Evolutionary conservation across 345 rosid genomes (phyloP).

Genomic region (Heritiera littoralis): DNA sequence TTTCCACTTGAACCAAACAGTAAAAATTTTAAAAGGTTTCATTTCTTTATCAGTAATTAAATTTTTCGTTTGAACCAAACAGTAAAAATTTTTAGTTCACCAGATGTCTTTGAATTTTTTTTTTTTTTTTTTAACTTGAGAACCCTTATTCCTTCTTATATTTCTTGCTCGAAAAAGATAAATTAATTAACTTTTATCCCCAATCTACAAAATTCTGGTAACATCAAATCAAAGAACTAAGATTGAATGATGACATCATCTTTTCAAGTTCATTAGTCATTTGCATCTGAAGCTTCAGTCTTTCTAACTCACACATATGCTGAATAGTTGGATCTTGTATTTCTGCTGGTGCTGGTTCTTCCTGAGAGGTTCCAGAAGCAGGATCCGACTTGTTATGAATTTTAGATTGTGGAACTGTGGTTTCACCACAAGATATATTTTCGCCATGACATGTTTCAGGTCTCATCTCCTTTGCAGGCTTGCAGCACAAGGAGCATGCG

Average conservation of each 20-base stretch:
- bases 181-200: too few species aligned
- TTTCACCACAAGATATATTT: conserved; percentile 1
- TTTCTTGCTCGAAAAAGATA: background rate
- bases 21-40: too few species aligned
- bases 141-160: too few species aligned
- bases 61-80: too few species aligned
- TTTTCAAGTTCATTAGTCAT: conserved; percentile 39
- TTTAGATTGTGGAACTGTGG: conserved; percentile 1
- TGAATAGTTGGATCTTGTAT: conserved; percentile 35
- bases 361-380: conserved; percentile 17
- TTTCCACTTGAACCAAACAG: too few species aligned
- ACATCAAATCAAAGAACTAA: conserved; percentile 34
- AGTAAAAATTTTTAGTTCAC: too few species aligned
- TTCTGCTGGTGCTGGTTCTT: conserved; percentile 16
- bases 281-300: conserved; percentile 37
- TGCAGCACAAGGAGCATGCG: conserved; percentile 37
- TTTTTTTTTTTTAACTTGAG: too few species aligned
- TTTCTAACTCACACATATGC: conserved; percentile 32
- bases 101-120: too few species aligned
- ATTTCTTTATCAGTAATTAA: too few species aligned
- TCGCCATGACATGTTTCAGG: conserved; percentile 10
- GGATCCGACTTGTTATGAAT: conserved; percentile 21
- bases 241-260: conserved; percentile 39
- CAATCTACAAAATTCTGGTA: background rate
- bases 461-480: conserved; percentile 1